These are phyloP conservation scores for Telfairia occidentalis DNA, from an alignment of 331 rosid genomes.

Conservation along the genomic window DNA sequence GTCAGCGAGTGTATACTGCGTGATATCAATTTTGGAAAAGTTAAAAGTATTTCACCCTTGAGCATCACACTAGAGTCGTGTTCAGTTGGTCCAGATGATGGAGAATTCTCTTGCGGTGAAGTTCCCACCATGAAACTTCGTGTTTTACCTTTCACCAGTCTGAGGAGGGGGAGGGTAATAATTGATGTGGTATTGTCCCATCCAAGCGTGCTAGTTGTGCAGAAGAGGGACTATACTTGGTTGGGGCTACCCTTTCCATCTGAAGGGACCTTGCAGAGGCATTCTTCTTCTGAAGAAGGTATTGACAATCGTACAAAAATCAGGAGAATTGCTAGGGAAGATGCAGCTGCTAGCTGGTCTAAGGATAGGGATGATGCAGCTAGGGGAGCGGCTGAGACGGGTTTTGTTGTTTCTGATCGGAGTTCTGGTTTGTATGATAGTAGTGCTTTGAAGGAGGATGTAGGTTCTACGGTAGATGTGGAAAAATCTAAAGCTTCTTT, in stretches of 20 bases:
- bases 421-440: slow-evolving; percentile 26
- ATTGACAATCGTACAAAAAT: slow-evolving; percentile 59
- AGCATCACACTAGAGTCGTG: slow-evolving; percentile 79
- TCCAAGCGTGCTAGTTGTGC: slow-evolving; percentile 56
- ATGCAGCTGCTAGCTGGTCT: slow-evolving; percentile 33
- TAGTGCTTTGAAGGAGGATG: slow-evolving; percentile 29
- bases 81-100: slow-evolving; percentile 62
- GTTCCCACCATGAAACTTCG: slow-evolving; percentile 59
- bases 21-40: slow-evolving; percentile 66
- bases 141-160: slow-evolving; percentile 61
- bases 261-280: slow-evolving; percentile 35
- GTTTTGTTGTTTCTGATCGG: slow-evolving; percentile 51
- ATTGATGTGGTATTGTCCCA: slow-evolving; percentile 71
- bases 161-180: slow-evolving; percentile 81
- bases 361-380: slow-evolving; percentile 66
- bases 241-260: slow-evolving; percentile 56
- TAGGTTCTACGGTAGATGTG: slow-evolving; percentile 19
- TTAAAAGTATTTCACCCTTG: slow-evolving; percentile 62
- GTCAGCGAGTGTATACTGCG: slow-evolving; percentile 63
- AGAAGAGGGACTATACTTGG: slow-evolving; percentile 84
- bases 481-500: slow-evolving; percentile 29
- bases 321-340: slow-evolving; percentile 61
- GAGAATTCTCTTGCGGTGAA: slow-evolving; percentile 87
- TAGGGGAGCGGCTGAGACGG: slow-evolving; percentile 58
- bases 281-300: slow-evolving; percentile 54